Conservation (phyloP, 768 basidiomycete species). For the Porphyrellus cyaneotinctus region DNA sequence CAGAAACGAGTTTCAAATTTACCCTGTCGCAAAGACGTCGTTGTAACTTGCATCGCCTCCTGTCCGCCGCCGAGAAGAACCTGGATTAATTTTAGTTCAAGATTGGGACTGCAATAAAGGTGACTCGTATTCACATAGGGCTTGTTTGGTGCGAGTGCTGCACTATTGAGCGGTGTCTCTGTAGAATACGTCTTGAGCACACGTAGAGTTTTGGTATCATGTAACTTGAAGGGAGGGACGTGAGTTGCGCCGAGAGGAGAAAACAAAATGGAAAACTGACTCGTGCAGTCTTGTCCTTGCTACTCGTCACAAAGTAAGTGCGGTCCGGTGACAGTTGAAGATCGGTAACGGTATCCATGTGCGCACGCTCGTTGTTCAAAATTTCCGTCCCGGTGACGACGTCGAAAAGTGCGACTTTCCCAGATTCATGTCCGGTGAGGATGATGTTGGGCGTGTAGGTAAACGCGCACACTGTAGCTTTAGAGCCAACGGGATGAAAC, state of each 20-base stretch:
- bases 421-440: conserved; percentile 94
- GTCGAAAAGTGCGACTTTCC: conserved; percentile 91
- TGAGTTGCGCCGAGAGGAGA: not conserved
- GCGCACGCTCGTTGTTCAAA: conserved; percentile 79
- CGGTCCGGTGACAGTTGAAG: conserved; percentile 86
- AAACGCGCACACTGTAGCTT: conserved; percentile 96
- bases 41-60: conserved; percentile 96
- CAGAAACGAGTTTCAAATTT: conserved; percentile 99
- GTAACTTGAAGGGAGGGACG: conserved; percentile 48
- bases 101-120: not conserved
- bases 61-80: conserved; percentile 94
- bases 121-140: conserved; percentile 63
- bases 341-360: conserved; percentile 85
- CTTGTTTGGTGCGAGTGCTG: conserved; percentile 74
- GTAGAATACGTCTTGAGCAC: conserved; percentile 92
- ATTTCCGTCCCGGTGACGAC: conserved; percentile 83
- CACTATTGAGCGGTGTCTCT: conserved; percentile 94
- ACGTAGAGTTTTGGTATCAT: conserved; percentile 82
- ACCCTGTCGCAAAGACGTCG: conserved; percentile 88
- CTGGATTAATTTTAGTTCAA: conserved; percentile 34
- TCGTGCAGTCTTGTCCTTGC: conserved; percentile 95
- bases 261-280: conserved; percentile 38
- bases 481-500: conserved; percentile 88
- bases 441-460: conserved; percentile 72
- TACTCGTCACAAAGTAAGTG: conserved; percentile 93